Evolutionary conservation across 2,329 filamentous ascomycete genomes (phyloP), one percentile per base, ranked within the genome.

Genomic region (Cladophialophora yegresii): DNA sequence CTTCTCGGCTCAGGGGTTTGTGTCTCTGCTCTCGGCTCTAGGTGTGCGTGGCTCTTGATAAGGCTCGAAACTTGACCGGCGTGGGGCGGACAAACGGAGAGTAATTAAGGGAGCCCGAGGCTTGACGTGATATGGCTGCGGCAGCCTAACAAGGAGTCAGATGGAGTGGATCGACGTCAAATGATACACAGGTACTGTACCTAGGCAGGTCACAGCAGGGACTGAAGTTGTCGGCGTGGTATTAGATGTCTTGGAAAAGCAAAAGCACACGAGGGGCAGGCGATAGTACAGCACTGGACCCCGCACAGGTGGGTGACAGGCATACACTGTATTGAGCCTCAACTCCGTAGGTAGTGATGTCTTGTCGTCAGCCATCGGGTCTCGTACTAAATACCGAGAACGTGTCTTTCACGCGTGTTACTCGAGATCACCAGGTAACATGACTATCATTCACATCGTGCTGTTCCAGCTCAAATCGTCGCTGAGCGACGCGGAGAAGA

Each of bases 371-470:
- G 16, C n/a, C 13, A 8, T 16, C n/a, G n/a, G 36, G 36, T 43
- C 13, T 1, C 5, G 47, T 7, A 1, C 1, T 20, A 23, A 50
- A 28, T 8, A 50, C 20, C 1, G 47, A 22, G 23, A 26, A 28
- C 22, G 9, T 50, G 47, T 50, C 47, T 28, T 23, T 50, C 47
- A 12, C 22, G 12, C 12, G 47, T 23, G 22, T 9, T 13, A 7
- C 47, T 50, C 47, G 23, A 8, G 22, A 50, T 49, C 45, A 49
- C n/a, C 23, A 10, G 7, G 43, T 13, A 77, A 69, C 22, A 89
- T 89, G 87, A 73, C 85, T 0, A 81, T 90, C 69, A 79, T 85
- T n/a, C 89, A 91, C 73, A 82, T 90, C 57, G 87, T 91, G 2
- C 78, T 89, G 28, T 88, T 90, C 71, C 81, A 85, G 66, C 89